Conservation (phyloP, 768 basidiomycete genomes). For the Chalciporus chontae region DNA sequence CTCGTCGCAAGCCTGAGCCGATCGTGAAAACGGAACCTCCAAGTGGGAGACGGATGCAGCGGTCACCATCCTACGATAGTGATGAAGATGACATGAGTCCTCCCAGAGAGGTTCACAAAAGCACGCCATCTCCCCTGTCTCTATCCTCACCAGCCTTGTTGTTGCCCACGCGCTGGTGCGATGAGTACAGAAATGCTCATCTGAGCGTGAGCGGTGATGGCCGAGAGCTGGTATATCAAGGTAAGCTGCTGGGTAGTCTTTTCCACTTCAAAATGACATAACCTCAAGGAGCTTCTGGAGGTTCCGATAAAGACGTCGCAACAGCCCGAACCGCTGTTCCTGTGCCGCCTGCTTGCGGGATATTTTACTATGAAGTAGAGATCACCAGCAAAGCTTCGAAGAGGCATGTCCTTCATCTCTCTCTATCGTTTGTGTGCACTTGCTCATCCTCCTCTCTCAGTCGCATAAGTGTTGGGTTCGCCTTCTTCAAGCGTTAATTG, state of each 20-base stretch:
- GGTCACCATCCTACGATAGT: slow-evolving; percentile 52
- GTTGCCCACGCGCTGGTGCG: slow-evolving; percentile 78
- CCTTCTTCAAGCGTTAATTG: slow-evolving; percentile 3
- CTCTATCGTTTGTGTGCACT: not conserved
- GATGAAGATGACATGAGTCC: slow-evolving; percentile 65
- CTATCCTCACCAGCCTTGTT: slow-evolving; percentile 41
- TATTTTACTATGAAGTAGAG: slow-evolving; percentile 93
- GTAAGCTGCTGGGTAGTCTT: slow-evolving; percentile 35
- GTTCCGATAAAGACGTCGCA: slow-evolving; percentile 78
- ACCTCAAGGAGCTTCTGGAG: slow-evolving; percentile 45
- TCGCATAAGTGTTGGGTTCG: slow-evolving; percentile 79
- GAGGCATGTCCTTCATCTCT: slow-evolving; percentile 49
- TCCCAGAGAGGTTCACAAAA: slow-evolving; percentile 38
- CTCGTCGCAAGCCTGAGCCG: slow-evolving; percentile 38
- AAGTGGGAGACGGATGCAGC: slow-evolving; percentile 20
- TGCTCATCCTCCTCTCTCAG: slow-evolving; percentile 35
- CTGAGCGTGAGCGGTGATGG: slow-evolving; percentile 69
- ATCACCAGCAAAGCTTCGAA: slow-evolving; percentile 75
- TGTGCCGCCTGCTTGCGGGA: slow-evolving; percentile 82
- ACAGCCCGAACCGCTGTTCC: slow-evolving; percentile 73
- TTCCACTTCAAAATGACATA: slow-evolving; percentile 3
- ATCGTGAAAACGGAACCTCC: slow-evolving; percentile 19
- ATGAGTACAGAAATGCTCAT: slow-evolving; percentile 55
- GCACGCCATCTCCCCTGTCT: slow-evolving; percentile 19
- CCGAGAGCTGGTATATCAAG: slow-evolving; percentile 68